Conservation (phyloP, 2,329 filamentous ascomycete species). For the Rutstroemia sp. region DNA sequence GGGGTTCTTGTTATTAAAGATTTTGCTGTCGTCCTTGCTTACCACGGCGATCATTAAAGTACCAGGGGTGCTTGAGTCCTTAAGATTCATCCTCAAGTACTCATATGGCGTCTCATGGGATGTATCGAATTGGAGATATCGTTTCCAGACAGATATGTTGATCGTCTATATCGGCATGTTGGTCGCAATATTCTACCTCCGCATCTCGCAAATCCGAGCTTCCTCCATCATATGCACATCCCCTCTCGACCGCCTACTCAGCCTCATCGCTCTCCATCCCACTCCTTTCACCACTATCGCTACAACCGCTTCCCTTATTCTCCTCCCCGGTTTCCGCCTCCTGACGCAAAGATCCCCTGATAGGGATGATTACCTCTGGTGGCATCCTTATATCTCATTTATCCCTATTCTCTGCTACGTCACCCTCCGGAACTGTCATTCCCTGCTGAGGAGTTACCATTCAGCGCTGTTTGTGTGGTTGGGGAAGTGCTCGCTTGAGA, state of each 20-base stretch:
- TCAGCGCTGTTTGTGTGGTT: conserved; percentile 44
- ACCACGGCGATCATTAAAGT: conserved; percentile 32
- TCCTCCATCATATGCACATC: conserved; percentile 20
- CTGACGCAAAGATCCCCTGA: conserved; percentile 22
- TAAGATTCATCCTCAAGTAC: conserved; percentile 32
- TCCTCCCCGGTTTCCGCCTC: conserved; percentile 19
- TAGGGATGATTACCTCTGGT: conserved; percentile 40
- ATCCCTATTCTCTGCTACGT: conserved; percentile 47
- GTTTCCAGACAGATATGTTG: conserved; percentile 45
- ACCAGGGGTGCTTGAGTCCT: conserved; percentile 36
- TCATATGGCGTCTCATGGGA: conserved; percentile 43
- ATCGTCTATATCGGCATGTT: conserved; percentile 51
- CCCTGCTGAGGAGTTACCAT: conserved; percentile 35
- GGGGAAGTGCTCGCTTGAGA: conserved; percentile 50
- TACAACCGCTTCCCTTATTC: conserved; percentile 15
- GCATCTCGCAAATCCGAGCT: conserved; percentile 23
- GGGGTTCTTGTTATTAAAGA: conserved; percentile 39
- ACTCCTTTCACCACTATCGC: conserved; percentile 12
- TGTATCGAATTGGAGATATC: conserved; percentile 40
- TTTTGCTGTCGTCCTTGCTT: conserved; percentile 37
- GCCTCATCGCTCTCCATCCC: conserved; percentile 10
- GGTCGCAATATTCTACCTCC: conserved; percentile 36
- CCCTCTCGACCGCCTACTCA: conserved; percentile 15
- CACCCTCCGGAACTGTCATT: conserved; percentile 42
- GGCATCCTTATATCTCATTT: conserved; percentile 46